Percentiles rank a stretch among this genome's conserved stretches.
Evolutionary conservation across 1,284 basidiomycete genomes (phyloP).

Genomic region (Sporisorium iseilematis-ciliati): DNA sequence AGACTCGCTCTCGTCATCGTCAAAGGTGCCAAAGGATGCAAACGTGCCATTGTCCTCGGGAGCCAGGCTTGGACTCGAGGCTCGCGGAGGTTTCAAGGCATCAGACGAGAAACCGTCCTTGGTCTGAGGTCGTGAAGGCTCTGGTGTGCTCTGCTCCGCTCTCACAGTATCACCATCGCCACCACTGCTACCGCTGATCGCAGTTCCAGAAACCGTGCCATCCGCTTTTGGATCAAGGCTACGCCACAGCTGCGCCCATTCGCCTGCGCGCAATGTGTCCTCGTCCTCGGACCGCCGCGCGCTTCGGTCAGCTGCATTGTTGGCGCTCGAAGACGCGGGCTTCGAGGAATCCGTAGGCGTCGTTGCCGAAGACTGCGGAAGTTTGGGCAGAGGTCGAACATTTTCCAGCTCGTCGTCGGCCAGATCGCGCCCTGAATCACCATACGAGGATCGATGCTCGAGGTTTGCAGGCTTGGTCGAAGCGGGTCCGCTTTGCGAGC

Average conservation of each 20-base stretch:
- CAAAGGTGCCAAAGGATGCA: slow-evolving; percentile 58
- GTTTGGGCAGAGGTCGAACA: slow-evolving; percentile 54
- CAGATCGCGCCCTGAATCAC: slow-evolving; percentile 40
- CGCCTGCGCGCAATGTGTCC: slow-evolving; percentile 54
- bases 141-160: slow-evolving; percentile 47
- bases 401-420: slow-evolving; percentile 56
- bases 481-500: slow-evolving; percentile 54
- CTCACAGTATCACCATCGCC: slow-evolving; percentile 48
- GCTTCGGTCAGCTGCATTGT: neutral
- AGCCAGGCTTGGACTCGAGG: slow-evolving; percentile 21
- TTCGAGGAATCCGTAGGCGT: slow-evolving; percentile 30
- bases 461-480: slow-evolving; percentile 18
- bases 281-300: slow-evolving; percentile 50
- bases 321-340: slow-evolving; percentile 1
- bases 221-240: slow-evolving; percentile 24
- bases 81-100: slow-evolving; percentile 12
- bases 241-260: slow-evolving; percentile 53
- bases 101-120: slow-evolving; percentile 17
- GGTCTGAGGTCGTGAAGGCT: slow-evolving; percentile 27
- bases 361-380: slow-evolving; percentile 32
- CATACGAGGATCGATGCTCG: slow-evolving; percentile 26
- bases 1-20: slow-evolving; percentile 59
- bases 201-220: slow-evolving; percentile 29
- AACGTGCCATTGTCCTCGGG: slow-evolving; percentile 55
- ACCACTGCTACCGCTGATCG: slow-evolving; percentile 45